phyloP scores from a whole-genome alignment of 768 basidiomycete genomes.

The Agaricus blazei region DNA sequence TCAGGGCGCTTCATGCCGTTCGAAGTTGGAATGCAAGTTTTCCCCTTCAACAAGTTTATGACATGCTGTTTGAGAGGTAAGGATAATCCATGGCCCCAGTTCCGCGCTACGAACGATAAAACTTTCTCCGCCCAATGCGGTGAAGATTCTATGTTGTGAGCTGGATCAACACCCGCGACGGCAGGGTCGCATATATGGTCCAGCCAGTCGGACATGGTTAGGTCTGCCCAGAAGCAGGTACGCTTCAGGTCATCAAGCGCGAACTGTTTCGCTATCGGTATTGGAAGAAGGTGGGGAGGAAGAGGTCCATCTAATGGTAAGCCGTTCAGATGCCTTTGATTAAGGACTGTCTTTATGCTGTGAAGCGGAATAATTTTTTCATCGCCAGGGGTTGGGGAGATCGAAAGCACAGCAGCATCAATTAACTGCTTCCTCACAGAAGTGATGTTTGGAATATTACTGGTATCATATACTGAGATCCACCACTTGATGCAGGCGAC shows the following conservation, averaged over 20 bases:
- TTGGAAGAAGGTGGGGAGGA: conserved; percentile 67
- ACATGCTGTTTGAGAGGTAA: conserved; percentile 43
- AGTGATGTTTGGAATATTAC: conserved; percentile 7
- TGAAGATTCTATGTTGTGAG: conserved; percentile 62
- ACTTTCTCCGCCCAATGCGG: conserved; percentile 80
- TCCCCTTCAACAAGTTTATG: conserved; percentile 38
- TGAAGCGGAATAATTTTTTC: conserved; percentile 65
- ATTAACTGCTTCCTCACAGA: conserved; percentile 58
- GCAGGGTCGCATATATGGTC: conserved; percentile 49
- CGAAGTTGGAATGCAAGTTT: conserved; percentile 68
- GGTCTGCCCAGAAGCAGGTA: conserved; percentile 75
- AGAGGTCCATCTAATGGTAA: conserved; percentile 75
- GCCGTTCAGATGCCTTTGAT: conserved; percentile 48
- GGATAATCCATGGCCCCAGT: conserved; percentile 61
- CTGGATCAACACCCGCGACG: conserved; percentile 33
- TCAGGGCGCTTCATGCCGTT: conserved; percentile 67
- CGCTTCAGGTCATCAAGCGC: conserved; percentile 38
- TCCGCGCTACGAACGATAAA: conserved; percentile 55
- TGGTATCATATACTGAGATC: conserved; percentile 34
- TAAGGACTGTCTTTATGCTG: conserved; percentile 68
- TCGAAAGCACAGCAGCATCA: conserved; percentile 58
- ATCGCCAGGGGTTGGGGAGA: conserved; percentile 25
- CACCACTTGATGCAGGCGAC: conserved; percentile 89
- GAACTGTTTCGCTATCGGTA: conserved; percentile 58
- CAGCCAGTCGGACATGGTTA: conserved; percentile 75